A percentile compares a stretch with the other conserved stretches of the same genome.
Conservation (phyloP, 2,329 filamentous ascomycete genomes). For the Neurospora crassa region DNA sequence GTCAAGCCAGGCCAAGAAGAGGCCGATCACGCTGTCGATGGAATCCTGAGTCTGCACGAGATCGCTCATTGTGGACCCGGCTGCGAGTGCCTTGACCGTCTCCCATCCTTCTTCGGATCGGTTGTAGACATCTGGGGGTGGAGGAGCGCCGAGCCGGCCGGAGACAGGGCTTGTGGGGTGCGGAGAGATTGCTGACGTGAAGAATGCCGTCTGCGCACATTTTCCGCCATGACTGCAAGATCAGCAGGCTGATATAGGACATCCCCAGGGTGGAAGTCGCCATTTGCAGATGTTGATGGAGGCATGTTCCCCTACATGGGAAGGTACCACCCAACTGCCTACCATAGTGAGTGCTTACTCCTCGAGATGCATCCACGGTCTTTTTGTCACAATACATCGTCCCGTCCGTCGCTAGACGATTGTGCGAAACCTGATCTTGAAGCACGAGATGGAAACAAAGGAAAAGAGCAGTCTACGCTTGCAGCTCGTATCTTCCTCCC, state of each 20-base stretch:
- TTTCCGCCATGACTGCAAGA: background rate
- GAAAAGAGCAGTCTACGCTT: background rate
- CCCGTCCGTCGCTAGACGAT: too few species aligned
- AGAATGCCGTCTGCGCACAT: background rate
- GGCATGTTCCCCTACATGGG: too few species aligned
- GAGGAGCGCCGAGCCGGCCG: background rate
- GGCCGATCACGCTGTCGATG: constrained; percentile 11
- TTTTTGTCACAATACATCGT: background rate
- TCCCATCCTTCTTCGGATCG: constrained; percentile 25
- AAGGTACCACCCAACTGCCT: background rate
- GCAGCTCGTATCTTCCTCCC: background rate
- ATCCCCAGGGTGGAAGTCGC: background rate
- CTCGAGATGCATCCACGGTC: background rate
- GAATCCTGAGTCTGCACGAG: constrained; percentile 10
- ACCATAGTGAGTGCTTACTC: background rate
- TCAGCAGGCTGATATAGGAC: background rate
- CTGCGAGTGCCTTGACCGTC: constrained; percentile 22
- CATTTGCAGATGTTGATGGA: background rate
- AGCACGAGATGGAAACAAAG: too few species aligned
- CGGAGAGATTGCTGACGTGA: background rate
- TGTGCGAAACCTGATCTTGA: too few species aligned
- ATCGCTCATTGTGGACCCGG: constrained; percentile 25
- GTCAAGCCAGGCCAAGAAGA: constrained; percentile 13
- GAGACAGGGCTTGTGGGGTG: background rate
- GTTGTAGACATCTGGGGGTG: constrained; percentile 24